phyloP scores from a whole-genome alignment of 108 stramenopile genomes.

The Cyclotella kingstonii region DNA sequence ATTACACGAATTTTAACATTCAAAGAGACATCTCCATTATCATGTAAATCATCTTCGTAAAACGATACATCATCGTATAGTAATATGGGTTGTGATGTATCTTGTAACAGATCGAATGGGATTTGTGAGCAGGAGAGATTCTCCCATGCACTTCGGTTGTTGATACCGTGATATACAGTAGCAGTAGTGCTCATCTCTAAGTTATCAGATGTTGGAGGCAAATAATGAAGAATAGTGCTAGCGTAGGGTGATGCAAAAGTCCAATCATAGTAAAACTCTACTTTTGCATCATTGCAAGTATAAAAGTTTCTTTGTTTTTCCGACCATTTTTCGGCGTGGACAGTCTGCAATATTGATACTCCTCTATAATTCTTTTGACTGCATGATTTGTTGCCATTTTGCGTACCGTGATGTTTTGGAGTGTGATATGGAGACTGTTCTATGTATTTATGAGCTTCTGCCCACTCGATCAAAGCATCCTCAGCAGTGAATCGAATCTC shows the following conservation, averaged over 20 bases:
- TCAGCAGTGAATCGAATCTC: conserved; percentile 46
- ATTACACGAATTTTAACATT: conserved; percentile 73
- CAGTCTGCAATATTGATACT: conserved; percentile 54
- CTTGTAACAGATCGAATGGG: conserved; percentile 52
- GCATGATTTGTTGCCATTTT: background rate
- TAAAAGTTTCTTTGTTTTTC: conserved; percentile 13
- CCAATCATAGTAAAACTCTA: conserved; percentile 80
- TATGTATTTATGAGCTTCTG: conserved; percentile 57
- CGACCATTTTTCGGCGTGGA: conserved; percentile 66
- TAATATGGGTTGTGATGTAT: conserved; percentile 66
- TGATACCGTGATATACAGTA: conserved; percentile 1
- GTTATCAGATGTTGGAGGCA: background rate
- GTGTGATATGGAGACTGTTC: no score
- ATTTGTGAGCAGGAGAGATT: conserved; percentile 48
- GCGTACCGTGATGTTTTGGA: no score
- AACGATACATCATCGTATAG: conserved; percentile 65
- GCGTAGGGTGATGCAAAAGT: conserved; percentile 71
- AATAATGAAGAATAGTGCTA: conserved; percentile 15
- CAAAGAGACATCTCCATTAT: conserved; percentile 68
- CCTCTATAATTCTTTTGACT: conserved; percentile 33
- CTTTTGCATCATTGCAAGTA: background rate
- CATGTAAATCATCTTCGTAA: conserved; percentile 81
- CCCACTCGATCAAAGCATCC: conserved; percentile 71
- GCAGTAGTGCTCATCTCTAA: no score
- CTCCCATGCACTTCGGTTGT: conserved; percentile 40